phyloP scores from a whole-genome alignment of 2,329 filamentous ascomycete species.

The Microsporum canis region DNA sequence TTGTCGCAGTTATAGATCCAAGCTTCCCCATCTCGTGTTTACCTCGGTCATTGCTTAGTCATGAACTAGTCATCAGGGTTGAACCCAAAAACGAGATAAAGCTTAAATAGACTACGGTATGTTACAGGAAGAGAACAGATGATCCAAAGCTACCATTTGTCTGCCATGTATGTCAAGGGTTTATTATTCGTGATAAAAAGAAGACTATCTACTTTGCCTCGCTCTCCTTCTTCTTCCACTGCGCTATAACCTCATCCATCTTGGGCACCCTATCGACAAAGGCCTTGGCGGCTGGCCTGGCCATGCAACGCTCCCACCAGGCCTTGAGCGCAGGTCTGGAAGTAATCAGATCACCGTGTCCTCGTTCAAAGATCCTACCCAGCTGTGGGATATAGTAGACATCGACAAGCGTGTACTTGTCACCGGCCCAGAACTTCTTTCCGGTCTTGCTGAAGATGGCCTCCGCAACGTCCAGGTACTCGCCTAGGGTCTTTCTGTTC shows the following conservation, averaged over 20 bases:
- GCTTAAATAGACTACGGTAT: no score
- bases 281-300: conserved; percentile 1
- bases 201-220: neutral
- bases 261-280: conserved; percentile 2
- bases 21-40: neutral
- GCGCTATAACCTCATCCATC: neutral
- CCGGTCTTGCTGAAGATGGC: conserved; percentile 18
- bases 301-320: conserved; percentile 28
- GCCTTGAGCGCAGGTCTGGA: conserved; percentile 29
- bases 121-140: no score
- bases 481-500: conserved; percentile 29
- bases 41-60: no score
- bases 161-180: neutral
- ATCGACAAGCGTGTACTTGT: conserved; percentile 35
- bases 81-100: no score
- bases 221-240: neutral
- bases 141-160: neutral
- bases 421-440: conserved; percentile 36
- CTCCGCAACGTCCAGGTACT: conserved; percentile 32
- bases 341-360: conserved; percentile 29
- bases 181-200: neutral
- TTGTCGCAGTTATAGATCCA: neutral
- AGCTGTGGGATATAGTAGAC: conserved; percentile 40
- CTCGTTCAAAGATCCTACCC: conserved; percentile 33
- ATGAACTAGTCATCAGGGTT: no score